These are phyloP conservation scores for Heliamphora exappendiculata DNA, from an alignment of 148 eudicot genomes.

Conservation along the genomic window DNA sequence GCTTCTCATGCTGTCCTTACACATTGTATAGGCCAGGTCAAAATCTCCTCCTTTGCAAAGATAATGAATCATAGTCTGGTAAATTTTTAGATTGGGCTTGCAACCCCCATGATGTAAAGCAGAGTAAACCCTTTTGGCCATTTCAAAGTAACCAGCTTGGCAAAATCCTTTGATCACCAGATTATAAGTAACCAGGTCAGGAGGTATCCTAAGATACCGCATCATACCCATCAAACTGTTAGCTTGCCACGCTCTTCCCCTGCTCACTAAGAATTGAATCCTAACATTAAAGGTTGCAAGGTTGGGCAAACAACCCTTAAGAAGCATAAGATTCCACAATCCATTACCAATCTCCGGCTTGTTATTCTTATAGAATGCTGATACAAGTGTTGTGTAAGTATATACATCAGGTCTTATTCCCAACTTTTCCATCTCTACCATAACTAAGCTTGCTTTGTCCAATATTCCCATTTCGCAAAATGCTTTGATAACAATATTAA, in stretches of 20 bases:
- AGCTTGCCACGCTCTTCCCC: conserved; percentile 71
- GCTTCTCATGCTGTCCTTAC: conserved; percentile 58
- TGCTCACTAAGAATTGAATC: conserved; percentile 63
- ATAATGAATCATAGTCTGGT: conserved; percentile 88
- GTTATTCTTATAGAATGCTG: conserved; percentile 54
- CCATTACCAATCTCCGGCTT: conserved; percentile 65
- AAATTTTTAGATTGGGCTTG: conserved; percentile 57
- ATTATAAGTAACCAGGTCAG: conserved; percentile 76
- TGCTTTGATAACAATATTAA: conserved; percentile 60
- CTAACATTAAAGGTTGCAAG: conserved; percentile 80
- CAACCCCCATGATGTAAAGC: conserved; percentile 48
- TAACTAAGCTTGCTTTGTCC: conserved; percentile 49
- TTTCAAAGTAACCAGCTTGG: conserved; percentile 53
- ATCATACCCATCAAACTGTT: conserved; percentile 53
- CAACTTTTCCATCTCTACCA: conserved; percentile 62
- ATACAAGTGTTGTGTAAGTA: conserved; percentile 73
- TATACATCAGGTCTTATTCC: conserved; percentile 65
- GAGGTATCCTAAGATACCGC: conserved; percentile 36
- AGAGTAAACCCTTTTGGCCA: conserved; percentile 70
- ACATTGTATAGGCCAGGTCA: conserved; percentile 60
- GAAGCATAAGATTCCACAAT: conserved; percentile 80
- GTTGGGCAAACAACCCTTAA: conserved; percentile 65
- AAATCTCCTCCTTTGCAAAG: conserved; percentile 52
- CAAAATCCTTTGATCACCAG: conserved; percentile 84
- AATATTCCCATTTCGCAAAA: conserved; percentile 53